These are phyloP conservation scores for Perkinsus chesapeaki DNA, from an alignment of 169 alveolate genomes.

Conservation along the genomic window DNA sequence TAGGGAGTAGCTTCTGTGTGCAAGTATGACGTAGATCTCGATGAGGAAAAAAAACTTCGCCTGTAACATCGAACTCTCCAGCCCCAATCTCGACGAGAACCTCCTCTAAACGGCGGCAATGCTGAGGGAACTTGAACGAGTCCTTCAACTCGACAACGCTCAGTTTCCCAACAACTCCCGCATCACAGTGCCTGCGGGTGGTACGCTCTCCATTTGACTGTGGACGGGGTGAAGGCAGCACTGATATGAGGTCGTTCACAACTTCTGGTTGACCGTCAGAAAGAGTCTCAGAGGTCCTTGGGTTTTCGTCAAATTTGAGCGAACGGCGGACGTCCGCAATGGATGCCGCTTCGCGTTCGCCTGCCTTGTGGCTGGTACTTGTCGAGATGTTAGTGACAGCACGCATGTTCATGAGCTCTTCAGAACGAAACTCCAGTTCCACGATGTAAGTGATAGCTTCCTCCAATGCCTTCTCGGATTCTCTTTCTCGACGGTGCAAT, in stretches of 20 bases:
- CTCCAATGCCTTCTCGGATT: neutral
- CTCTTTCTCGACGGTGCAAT: neutral
- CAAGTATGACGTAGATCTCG: neutral
- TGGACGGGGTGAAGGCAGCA: too few species aligned
- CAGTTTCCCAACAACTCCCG: neutral
- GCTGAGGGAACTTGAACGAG: neutral
- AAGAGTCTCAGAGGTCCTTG: too few species aligned
- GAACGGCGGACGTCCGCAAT: too few species aligned
- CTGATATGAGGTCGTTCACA: too few species aligned
- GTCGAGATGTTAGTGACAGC: neutral
- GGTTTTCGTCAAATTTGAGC: too few species aligned
- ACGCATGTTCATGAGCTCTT: neutral
- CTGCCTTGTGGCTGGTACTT: neutral
- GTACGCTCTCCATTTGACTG: too few species aligned
- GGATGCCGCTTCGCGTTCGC: too few species aligned
- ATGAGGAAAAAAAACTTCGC: neutral
- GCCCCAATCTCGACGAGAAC: neutral
- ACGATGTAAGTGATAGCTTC: neutral
- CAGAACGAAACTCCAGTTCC: neutral
- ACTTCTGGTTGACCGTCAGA: too few species aligned
- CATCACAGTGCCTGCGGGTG: too few species aligned
- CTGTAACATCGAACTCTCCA: neutral
- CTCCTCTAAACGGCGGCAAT: neutral
- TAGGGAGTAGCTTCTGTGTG: neutral
- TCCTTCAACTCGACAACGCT: neutral